Conservation (phyloP, 495 filamentous ascomycete genomes). For the Aspergillus diversus region DNA sequence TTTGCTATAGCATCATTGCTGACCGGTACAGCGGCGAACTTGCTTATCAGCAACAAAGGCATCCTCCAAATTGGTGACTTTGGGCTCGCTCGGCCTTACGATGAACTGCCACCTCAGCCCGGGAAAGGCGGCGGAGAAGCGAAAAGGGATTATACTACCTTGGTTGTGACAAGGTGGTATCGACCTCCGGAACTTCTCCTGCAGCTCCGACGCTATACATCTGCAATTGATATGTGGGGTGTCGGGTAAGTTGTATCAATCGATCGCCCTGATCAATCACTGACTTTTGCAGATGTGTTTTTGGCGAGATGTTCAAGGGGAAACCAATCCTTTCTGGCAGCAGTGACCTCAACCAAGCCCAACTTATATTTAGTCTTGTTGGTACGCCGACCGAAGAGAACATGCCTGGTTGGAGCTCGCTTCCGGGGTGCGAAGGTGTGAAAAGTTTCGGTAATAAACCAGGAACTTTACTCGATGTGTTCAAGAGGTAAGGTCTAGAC, state of each 20-base stretch:
- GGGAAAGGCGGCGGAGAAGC: conserved; percentile 85
- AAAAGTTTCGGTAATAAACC: conserved; percentile 63
- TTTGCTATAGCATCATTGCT: conserved; percentile 23
- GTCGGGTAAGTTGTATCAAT: conserved; percentile 67
- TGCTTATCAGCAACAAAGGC: conserved; percentile 93
- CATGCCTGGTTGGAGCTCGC: conserved; percentile 86
- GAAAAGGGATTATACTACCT: conserved; percentile 84
- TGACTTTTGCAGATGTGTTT: conserved; percentile 72
- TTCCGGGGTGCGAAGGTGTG: conserved; percentile 81
- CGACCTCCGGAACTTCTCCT: conserved; percentile 91
- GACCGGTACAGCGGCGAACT: conserved; percentile 75
- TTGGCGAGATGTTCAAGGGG: conserved; percentile 96
- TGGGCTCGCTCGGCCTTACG: conserved; percentile 90
- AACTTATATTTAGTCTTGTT: conserved; percentile 91
- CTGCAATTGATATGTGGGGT: conserved; percentile 98
- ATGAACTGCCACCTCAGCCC: conserved; percentile 77
- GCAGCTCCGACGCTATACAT: conserved; percentile 84
- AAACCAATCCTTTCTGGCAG: conserved; percentile 91
- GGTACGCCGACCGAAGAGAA: conserved; percentile 87
- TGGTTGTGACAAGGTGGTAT: conserved; percentile 98
- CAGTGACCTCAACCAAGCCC: conserved; percentile 85
- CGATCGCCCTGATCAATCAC: conserved; percentile 10
- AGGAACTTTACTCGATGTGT: conserved; percentile 69
- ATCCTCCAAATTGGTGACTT: conserved; percentile 98
- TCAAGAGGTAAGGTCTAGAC: conserved; percentile 61